These are phyloP conservation scores for Alternaria novae-zelandiae DNA, from an alignment of 2,329 filamentous ascomycete species.

Conservation along the genomic window DNA sequence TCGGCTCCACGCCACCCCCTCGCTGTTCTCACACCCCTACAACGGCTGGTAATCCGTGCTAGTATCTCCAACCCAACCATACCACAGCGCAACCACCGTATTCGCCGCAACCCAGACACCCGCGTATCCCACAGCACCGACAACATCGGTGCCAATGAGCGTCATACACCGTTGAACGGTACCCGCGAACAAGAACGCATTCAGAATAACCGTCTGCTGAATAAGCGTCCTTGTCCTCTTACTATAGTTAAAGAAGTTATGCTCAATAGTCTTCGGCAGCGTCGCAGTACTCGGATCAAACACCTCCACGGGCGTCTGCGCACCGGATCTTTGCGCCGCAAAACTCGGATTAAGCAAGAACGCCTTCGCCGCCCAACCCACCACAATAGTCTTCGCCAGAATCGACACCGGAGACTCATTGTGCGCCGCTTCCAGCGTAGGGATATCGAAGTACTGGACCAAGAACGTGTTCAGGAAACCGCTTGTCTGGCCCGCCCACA, in stretches of 20 bases:
- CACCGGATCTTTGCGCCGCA: slow-evolving; percentile 56
- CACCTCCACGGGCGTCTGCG: slow-evolving; percentile 44
- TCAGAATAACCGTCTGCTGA: slow-evolving; percentile 60
- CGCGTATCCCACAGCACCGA: slow-evolving; percentile 76
- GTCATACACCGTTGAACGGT: slow-evolving; percentile 71
- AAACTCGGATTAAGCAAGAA: slow-evolving; percentile 79
- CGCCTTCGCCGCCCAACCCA: slow-evolving; percentile 73
- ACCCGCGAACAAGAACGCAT: slow-evolving; percentile 56
- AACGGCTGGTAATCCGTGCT: slow-evolving; percentile 31
- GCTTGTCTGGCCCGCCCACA: slow-evolving; percentile 72
- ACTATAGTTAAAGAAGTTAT: slow-evolving; percentile 76
- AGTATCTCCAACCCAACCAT: slow-evolving; percentile 57
- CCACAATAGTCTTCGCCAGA: slow-evolving; percentile 65
- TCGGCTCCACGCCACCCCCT: background rate
- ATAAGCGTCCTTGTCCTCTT: slow-evolving; percentile 67
- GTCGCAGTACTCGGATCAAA: slow-evolving; percentile 72
- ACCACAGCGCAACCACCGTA: slow-evolving; percentile 64
- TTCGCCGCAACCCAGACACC: slow-evolving; percentile 75
- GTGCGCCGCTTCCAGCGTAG: slow-evolving; percentile 72
- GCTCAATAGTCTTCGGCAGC: slow-evolving; percentile 72
- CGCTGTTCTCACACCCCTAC: slow-evolving; percentile 7
- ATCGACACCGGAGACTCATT: slow-evolving; percentile 59
- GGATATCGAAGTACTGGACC: slow-evolving; percentile 76
- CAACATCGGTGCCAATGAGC: slow-evolving; percentile 71
- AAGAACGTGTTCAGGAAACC: slow-evolving; percentile 72